Conservation (phyloP, 2,329 filamentous ascomycete genomes). For the Coniochaeta sp. region DNA sequence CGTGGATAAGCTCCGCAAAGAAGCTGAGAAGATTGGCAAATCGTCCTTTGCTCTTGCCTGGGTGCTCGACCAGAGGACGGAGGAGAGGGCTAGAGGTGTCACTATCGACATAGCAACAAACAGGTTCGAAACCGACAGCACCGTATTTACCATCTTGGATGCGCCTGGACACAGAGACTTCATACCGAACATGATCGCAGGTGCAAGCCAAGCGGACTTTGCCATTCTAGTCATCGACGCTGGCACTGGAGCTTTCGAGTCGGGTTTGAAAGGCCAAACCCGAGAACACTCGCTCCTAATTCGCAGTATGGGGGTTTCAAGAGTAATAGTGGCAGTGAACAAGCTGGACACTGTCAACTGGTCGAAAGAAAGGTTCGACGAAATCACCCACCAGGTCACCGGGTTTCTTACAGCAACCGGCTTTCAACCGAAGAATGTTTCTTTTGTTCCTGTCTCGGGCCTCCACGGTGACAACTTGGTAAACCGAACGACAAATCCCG, state of each 20-base stretch:
- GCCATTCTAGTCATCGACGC: constrained; percentile 92
- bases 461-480: constrained; percentile 83
- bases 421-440: constrained; percentile 73
- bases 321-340: constrained; percentile 86
- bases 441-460: constrained; percentile 85
- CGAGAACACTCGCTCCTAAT: constrained; percentile 87
- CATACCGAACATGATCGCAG: constrained; percentile 98
- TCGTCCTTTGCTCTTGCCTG: constrained; percentile 93
- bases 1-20: constrained; percentile 78
- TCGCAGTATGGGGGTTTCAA: constrained; percentile 82
- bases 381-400: constrained; percentile 76
- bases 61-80: constrained; percentile 88
- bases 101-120: constrained; percentile 97
- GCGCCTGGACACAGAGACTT: constrained; percentile 94
- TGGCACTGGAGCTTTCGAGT: constrained; percentile 84
- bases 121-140: constrained; percentile 82
- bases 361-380: constrained; percentile 74
- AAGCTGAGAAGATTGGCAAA: constrained; percentile 88
- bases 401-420: constrained; percentile 77
- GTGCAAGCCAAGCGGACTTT: constrained; percentile 91
- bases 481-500: constrained; percentile 43
- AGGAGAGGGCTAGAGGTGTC: constrained; percentile 83
- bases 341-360: constrained; percentile 86
- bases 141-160: constrained; percentile 88
- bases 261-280: constrained; percentile 87